A percentile compares a stretch with the other conserved stretches of the same genome.
These are phyloP conservation scores for Ciborinia camelliae DNA, from an alignment of 2,329 filamentous ascomycete genomes.

Conservation along the genomic window DNA sequence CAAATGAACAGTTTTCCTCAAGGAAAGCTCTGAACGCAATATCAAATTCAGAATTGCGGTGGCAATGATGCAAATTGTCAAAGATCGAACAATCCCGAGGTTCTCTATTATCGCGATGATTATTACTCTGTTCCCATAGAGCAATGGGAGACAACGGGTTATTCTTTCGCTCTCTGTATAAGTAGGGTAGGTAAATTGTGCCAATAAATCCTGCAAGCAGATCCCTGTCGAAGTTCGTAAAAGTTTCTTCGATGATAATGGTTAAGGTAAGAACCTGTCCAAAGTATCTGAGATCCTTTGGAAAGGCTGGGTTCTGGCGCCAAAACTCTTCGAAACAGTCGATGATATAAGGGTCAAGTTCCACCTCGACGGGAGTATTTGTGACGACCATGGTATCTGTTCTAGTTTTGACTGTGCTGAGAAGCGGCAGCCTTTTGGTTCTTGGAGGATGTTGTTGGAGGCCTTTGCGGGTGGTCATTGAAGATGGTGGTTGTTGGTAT, in stretches of 20 bases:
- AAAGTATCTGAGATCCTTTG: not conserved
- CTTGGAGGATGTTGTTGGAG: not conserved
- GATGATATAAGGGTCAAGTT: not conserved
- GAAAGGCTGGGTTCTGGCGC: not conserved
- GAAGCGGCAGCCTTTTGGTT: not conserved
- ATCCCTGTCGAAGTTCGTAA: not conserved
- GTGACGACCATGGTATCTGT: not conserved
- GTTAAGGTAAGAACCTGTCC: not conserved
- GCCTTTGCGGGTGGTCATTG: not conserved
- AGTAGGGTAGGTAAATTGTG: not conserved
- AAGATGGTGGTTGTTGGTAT: not conserved
- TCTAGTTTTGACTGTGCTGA: too few species aligned
- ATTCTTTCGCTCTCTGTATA: not conserved
- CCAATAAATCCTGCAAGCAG: not conserved
- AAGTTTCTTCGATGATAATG: not conserved
- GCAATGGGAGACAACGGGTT: not conserved
- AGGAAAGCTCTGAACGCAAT: not conserved
- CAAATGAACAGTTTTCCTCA: not conserved
- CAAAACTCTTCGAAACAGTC: not conserved
- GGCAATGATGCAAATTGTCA: not conserved
- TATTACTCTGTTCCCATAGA: not conserved
- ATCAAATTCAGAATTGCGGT: fast-evolving
- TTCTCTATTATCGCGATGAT: not conserved
- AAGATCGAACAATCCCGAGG: not conserved
- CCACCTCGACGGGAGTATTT: not conserved